phyloP scores from a whole-genome alignment of 257 asterid genomes.

The Ilex aquifolium region DNA sequence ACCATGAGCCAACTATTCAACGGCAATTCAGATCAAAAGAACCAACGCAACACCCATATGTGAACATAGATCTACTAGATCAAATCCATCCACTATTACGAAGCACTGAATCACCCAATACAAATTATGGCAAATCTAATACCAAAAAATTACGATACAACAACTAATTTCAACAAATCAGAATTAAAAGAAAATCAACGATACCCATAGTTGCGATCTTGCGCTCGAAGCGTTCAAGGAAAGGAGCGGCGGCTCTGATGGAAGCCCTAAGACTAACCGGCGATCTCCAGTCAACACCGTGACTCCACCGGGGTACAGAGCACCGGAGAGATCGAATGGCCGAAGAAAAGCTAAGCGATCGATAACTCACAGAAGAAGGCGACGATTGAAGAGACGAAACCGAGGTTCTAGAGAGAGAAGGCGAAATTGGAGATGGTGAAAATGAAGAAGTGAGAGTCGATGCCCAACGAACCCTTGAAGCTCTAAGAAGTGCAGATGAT shows the following conservation, averaged over 20 bases:
- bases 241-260: constrained; percentile 47
- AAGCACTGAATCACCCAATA: too few species aligned
- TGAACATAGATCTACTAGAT: neutral
- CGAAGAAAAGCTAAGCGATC: constrained; percentile 30
- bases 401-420: constrained; percentile 15
- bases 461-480: constrained; percentile 39
- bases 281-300: constrained; percentile 42
- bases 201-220: constrained; percentile 71
- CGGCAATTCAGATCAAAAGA: neutral
- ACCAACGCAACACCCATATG: neutral
- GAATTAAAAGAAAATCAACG: neutral
- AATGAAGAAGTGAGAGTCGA: constrained; percentile 24
- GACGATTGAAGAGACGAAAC: constrained; percentile 14
- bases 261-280: constrained; percentile 52
- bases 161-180: neutral
- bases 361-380: constrained; percentile 16
- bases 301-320: constrained; percentile 40
- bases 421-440: constrained; percentile 10
- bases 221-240: constrained; percentile 47
- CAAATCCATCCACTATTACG: too few species aligned
- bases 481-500: constrained; percentile 36
- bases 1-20: neutral
- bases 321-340: constrained; percentile 32
- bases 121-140: neutral
- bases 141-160: constrained; percentile 7